Evolutionary conservation across 2,329 filamentous ascomycete species (phyloP), one percentile per base, ranked within the genome.

Genomic region (Colletotrichum tofieldiae): DNA sequence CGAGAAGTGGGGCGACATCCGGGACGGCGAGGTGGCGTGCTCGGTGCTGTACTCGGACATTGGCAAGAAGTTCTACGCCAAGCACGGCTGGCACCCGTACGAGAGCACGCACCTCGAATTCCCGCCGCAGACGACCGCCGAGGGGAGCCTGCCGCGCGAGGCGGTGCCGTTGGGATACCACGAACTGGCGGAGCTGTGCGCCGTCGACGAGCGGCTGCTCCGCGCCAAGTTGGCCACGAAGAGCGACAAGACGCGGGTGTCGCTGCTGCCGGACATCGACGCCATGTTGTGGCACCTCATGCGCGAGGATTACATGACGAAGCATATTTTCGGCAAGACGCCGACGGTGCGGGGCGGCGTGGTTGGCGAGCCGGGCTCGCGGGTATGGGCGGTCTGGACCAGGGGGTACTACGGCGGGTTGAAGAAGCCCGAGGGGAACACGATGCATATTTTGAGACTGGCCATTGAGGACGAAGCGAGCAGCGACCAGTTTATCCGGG

Each of bases 41-140:
- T 95, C 93, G 0, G 89, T 97, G 9, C 86, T 98, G 11, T 98
- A 92, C 82, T 97, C 94, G 11, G 94, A 97, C 77, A 95, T 97
- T 75, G 94, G 95, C 26, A 93, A 94, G 85, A 84, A 85, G 49
- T 98, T 95, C 82, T 98, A 98, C 82, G 89, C 92, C 4, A 86
- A 86, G 41, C 87, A 90, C 74, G 94, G 94, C 56, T 98, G 95
- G 95, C 87, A 90, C 60, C 87, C 91, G 0, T 95, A 93, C 77
- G 86, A 89, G 26, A 96, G 93, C 71, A 86, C 88, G 1, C 95
- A 98, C 79, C 86, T 97, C 54, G 86, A 88, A 41, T 88, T 97
- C 67, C 82, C 85, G 16, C 84, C 88, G 1, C 75, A 78, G 16
- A 49, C 72, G 7, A 76, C 69, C 9, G 75, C 14, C 18, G 20